Percentiles rank a stretch among this genome's conserved stretches.
These are phyloP conservation scores for Cladosporium halotolerans DNA, from an alignment of 2,329 filamentous ascomycete species.

Conservation along the genomic window DNA sequence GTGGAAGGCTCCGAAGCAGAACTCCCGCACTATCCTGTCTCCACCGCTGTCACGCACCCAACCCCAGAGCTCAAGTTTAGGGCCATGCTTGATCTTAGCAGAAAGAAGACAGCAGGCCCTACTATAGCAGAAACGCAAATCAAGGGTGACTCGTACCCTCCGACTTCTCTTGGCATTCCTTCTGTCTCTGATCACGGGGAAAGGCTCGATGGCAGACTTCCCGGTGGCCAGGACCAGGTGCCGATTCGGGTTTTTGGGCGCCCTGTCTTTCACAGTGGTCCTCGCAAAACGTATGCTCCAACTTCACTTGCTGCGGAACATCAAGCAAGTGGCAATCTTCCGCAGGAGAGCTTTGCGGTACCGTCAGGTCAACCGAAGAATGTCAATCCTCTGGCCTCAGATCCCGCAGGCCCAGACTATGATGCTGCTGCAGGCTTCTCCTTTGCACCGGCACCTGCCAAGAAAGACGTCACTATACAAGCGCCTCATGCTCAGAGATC, in stretches of 20 bases:
- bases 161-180: conserved; percentile 13
- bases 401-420: background rate
- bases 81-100: background rate
- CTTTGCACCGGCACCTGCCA: background rate
- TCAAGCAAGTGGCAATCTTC: no score
- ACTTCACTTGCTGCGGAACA: background rate
- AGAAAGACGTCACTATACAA: background rate
- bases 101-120: background rate
- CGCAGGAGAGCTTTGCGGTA: background rate
- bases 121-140: conserved; percentile 10
- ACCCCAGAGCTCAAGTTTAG: background rate
- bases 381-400: background rate
- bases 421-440: background rate
- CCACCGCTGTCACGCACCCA: background rate
- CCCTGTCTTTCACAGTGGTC: background rate
- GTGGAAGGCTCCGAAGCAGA: background rate
- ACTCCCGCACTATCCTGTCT: background rate
- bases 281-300: background rate
- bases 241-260: background rate
- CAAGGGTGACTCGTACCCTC: conserved; percentile 18
- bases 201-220: background rate
- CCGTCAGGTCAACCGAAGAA: background rate
- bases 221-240: background rate
- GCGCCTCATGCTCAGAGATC: background rate
- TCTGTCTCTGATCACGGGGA: conserved; percentile 1